Evolutionary conservation across 169 alveolate species (phyloP).

Genomic region (Eimeria maxima): DNA sequence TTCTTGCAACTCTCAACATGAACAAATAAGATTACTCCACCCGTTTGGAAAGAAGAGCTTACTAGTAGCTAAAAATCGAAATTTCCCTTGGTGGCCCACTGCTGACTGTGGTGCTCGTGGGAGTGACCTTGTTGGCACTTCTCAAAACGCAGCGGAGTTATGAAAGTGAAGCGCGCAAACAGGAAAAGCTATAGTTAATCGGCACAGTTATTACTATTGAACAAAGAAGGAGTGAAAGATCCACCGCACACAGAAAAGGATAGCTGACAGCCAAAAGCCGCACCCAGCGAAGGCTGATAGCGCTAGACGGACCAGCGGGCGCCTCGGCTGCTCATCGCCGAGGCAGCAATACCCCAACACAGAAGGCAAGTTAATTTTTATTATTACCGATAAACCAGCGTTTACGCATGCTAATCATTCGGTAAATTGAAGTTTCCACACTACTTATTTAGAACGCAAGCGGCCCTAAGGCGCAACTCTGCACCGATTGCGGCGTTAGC

Average conservation of each 20-base stretch:
- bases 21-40: neutral
- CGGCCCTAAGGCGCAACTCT: neutral
- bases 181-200: neutral
- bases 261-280: neutral
- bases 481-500: neutral
- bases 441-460: neutral
- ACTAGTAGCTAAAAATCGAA: neutral
- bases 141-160: neutral
- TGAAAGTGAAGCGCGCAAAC: neutral
- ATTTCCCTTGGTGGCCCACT: neutral
- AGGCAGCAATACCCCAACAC: no score
- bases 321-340: neutral
- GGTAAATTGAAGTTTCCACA: neutral
- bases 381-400: no score
- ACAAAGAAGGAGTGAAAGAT: neutral
- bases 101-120: neutral
- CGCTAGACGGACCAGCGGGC: neutral
- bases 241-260: neutral
- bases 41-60: no score
- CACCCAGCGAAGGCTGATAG: slow-evolving; percentile 34
- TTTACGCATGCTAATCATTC: no score
- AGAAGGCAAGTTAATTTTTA: no score
- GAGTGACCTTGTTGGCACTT: neutral
- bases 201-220: neutral
- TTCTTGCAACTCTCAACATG: neutral